phyloP scores from a whole-genome alignment of 2,329 filamentous ascomycete genomes.

The Mycogone perniciosa region DNA sequence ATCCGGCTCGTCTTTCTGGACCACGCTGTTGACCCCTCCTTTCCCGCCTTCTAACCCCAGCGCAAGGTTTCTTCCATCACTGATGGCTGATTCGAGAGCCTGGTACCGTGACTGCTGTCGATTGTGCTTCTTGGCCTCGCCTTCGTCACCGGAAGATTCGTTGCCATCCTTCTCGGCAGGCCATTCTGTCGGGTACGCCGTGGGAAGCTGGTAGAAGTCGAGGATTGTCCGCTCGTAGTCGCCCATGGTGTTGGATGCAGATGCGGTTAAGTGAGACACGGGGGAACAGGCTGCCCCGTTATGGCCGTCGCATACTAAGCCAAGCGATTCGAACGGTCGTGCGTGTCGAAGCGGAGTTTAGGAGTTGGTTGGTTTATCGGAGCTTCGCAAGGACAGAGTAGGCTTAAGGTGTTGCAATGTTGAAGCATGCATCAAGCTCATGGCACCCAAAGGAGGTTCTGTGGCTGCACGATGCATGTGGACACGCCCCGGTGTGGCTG shows the following conservation, averaged over 20 bases:
- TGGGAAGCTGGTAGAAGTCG: constrained; percentile 83
- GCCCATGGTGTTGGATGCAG: constrained; percentile 40
- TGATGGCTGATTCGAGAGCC: constrained; percentile 70
- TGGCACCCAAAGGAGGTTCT: too few species aligned
- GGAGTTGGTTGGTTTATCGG: too few species aligned
- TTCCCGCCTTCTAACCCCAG: constrained; percentile 60
- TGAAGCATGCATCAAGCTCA: too few species aligned
- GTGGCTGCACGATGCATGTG: too few species aligned
- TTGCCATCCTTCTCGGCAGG: constrained; percentile 71
- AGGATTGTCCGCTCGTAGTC: constrained; percentile 72
- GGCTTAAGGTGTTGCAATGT: too few species aligned
- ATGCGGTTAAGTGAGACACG: not conserved
- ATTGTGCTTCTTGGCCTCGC: constrained; percentile 40
- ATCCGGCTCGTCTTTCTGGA: constrained; percentile 88
- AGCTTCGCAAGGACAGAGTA: too few species aligned
- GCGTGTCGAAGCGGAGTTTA: not conserved
- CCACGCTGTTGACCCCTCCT: constrained; percentile 66
- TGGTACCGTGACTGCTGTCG: constrained; percentile 75
- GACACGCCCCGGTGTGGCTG: not conserved
- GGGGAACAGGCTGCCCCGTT: not conserved
- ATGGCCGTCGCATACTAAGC: not conserved
- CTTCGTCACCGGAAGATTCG: constrained; percentile 55
- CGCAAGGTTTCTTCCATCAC: constrained; percentile 59
- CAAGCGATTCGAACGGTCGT: not conserved
- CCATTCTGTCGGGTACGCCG: constrained; percentile 76